phyloP scores from a whole-genome alignment of 2,329 filamentous ascomycete species.

The Monosporascus ibericus region DNA sequence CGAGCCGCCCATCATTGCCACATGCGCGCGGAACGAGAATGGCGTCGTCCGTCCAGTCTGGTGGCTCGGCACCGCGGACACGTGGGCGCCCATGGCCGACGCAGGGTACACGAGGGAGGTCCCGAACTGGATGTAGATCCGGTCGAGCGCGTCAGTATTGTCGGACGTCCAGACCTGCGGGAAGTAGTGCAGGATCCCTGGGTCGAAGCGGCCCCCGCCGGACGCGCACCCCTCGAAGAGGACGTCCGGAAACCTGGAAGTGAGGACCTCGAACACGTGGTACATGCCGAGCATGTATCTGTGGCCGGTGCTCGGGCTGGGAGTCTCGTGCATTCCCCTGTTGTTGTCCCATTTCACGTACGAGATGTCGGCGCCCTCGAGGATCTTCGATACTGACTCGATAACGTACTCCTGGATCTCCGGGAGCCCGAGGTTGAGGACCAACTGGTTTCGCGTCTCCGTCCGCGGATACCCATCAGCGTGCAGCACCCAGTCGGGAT shows the following conservation, averaged over 20 bases:
- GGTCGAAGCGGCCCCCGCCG: slow-evolving; percentile 58
- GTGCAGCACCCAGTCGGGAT: slow-evolving; percentile 59
- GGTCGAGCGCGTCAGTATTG: slow-evolving; percentile 56
- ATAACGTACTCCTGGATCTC: slow-evolving; percentile 62
- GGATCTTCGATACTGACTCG: slow-evolving; percentile 44
- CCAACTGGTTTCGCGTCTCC: slow-evolving; percentile 50
- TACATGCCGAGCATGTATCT: slow-evolving; percentile 60
- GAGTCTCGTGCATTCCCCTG: slow-evolving; percentile 54
- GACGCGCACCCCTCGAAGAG: slow-evolving; percentile 63
- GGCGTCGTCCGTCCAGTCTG: slow-evolving; percentile 49
- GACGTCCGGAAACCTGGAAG: slow-evolving; percentile 52
- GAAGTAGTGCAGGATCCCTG: slow-evolving; percentile 58
- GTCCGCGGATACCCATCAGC: slow-evolving; percentile 51
- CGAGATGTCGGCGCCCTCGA: slow-evolving; percentile 45
- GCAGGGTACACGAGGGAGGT: slow-evolving; percentile 58
- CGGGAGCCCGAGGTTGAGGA: slow-evolving; percentile 53
- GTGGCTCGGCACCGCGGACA: slow-evolving; percentile 55
- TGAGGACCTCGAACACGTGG: slow-evolving; percentile 54
- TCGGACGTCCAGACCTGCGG: slow-evolving; percentile 62
- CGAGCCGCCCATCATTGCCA: slow-evolving; percentile 63
- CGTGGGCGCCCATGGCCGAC: slow-evolving; percentile 59
- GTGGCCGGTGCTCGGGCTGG: slow-evolving; percentile 47
- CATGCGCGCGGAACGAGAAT: slow-evolving; percentile 55
- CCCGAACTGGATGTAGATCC: slow-evolving; percentile 57
- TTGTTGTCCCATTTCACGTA: slow-evolving; percentile 69